Evolutionary conservation across 2,329 filamentous ascomycete species (phyloP), one percentile per base, ranked within the genome.

Genomic region (Colletotrichum cuscutae): DNA sequence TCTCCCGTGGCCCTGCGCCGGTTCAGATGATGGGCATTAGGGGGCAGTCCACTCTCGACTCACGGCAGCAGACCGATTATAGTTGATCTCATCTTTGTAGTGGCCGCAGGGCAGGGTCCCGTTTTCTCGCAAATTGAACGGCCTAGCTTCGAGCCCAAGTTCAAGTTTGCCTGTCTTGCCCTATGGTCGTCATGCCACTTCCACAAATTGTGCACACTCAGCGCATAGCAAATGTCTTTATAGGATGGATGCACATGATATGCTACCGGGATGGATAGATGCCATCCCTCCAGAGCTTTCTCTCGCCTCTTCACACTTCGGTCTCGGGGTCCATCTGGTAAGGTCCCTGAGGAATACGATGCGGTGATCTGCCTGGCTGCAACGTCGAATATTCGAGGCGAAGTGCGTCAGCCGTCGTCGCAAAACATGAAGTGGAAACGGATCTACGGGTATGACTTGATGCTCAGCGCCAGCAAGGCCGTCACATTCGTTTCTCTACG

Each of bases 11-110:
- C 53, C 53, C 35, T 60, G 59, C 65, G 59, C 26, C 37, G 30
- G 69, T 72, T 72, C 69, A 72, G 69, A 72, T 69, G 69, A 72
- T 64, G 65, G 53, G 28, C 58, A 28, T 30, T 59, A 26, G 30
- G 9, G 65, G 46, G 42, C 19, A 42, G 52, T 19, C 69, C 59
- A 58, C 58, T n/a, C 53, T 58, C 28, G 53, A 46, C 42, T 64
- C 30, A 24, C 52, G 24, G 26, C 32, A 49, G 65, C 30, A 46
- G 37, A 19, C 42, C 28, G 26, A 69, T 28, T 59, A 72, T 35
- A 19, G 65, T 69, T 69, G 69, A 56, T 72, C 65, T 60, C 65
- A 64, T 69, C 58, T 69, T 56, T 49, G 4, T 64, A 11, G 13
- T 46, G 49, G n/a, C 30, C 30, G 59, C 65, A 64, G 65, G 59